phyloP scores from a whole-genome alignment of 305 asterid species.

The Rubia tinctorum region DNA sequence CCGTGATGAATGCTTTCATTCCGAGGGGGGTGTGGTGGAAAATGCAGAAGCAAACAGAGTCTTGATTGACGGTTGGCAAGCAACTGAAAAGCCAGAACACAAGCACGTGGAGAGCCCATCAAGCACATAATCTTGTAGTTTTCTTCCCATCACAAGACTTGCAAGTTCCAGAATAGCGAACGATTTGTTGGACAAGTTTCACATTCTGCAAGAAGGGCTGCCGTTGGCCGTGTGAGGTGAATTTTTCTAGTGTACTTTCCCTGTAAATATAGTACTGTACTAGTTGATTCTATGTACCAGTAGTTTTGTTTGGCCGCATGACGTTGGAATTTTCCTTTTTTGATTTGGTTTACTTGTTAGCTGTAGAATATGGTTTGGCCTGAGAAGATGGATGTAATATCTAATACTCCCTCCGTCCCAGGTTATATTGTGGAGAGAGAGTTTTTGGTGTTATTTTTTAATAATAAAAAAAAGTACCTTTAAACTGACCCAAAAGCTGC shows the following conservation, averaged over 20 bases:
- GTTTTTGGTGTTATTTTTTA: no score
- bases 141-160: neutral
- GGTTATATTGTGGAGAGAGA: no score
- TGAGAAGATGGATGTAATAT: neutral
- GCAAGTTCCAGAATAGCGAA: neutral
- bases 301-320: neutral
- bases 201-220: neutral
- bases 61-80: constrained; percentile 16
- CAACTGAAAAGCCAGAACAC: constrained; percentile 24
- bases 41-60: constrained; percentile 21
- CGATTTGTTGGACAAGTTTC: neutral
- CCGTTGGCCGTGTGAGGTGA: neutral
- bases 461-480: no score
- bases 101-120: constrained; percentile 40
- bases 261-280: constrained; percentile 4
- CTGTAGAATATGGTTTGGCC: neutral
- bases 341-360: neutral
- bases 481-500: no score
- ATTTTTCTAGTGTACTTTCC: neutral
- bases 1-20: constrained; percentile 20
- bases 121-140: constrained; percentile 13
- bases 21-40: constrained; percentile 19
- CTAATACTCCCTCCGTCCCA: no score
- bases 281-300: neutral
- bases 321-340: no score